Base-by-base conservation (phyloP, 176 grass and related monocot genomes). In the Oryza meridionalis region DNA sequence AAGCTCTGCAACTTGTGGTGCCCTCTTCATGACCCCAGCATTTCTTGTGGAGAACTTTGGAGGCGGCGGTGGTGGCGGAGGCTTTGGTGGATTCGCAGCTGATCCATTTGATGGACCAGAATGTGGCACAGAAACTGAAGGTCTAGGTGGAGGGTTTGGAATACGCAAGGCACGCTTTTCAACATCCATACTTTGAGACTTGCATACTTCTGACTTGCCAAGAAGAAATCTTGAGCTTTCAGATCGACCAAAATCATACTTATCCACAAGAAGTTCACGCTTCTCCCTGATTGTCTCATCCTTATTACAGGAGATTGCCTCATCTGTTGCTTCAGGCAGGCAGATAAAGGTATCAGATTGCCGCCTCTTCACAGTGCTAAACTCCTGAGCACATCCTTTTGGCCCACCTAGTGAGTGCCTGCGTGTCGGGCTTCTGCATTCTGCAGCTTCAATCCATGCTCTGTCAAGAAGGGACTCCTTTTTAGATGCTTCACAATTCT, bases 331-430 rank as follows among this genome's bases (percentile, higher is more conserved):
- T 16, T 92, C 90, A 46, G 86, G 90, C 50, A 84, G 76, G 75
- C 71, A 86, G 78, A 99, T 88, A 90, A 99, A 99, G 84, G 88
- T 94, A 89, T 99, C 93, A 73, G 96, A 99, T 94, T 96, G 96
- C 26, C 96, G 62, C 51, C 96, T 96, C 75, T 93, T 99, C 66
- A 89, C 69, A 32, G 83, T 53, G 44, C 46, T 90, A 51, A 86
- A 79, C 19, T 94, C 96, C 79, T 92, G 88, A 42, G 47, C 77
- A 12, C 81, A 90, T 70, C 87, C 84, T 76, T 96, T 94, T 87
- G 86, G 63, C 31, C 93, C 96, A 70, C 93, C 89, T 70, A 99
- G 89, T 22, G 96, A 99, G 61, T 99, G 93, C 79, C 96, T 92
- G 21, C 96, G 87, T 29, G 78, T 87, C 0, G 91, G 91, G 79